Percentiles rank a stretch among this genome's conserved stretches.
These are phyloP conservation scores for Solanum paucissectum DNA, from an alignment of 257 asterid genomes.

Conservation along the genomic window DNA sequence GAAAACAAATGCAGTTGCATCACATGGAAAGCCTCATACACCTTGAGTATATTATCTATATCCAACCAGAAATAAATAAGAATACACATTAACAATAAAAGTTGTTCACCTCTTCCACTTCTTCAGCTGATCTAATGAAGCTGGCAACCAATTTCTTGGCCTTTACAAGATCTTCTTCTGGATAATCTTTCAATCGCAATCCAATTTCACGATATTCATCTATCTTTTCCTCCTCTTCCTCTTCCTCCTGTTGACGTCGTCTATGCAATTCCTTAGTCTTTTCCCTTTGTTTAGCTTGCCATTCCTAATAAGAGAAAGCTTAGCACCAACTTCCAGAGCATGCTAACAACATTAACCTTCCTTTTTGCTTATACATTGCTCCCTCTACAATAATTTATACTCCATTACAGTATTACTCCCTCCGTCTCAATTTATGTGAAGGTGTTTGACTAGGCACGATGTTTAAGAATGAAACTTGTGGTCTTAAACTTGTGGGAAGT, in stretches of 20 bases:
- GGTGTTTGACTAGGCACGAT: not conserved
- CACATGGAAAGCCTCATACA: not conserved
- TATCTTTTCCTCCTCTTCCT: conserved; percentile 72
- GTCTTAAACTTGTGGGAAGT: not conserved
- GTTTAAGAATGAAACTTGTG: not conserved
- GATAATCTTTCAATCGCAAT: conserved; percentile 48
- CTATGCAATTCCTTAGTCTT: conserved; percentile 72
- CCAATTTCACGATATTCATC: conserved; percentile 83
- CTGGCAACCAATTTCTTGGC: conserved; percentile 85
- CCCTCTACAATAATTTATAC: not conserved
- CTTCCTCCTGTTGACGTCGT: conserved; percentile 58
- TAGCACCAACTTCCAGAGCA: conserved; percentile 1
- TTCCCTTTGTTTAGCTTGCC: conserved; percentile 94
- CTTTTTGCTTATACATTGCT: not conserved
- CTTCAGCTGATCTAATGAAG: conserved; percentile 87
- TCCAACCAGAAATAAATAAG: not conserved
- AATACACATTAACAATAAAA: not conserved
- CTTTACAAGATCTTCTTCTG: conserved; percentile 54
- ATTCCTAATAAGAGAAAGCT: conserved; percentile 49
- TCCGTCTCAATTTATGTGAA: not conserved
- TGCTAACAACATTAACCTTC: not conserved
- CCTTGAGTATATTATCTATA: not conserved
- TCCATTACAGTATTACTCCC: not conserved
- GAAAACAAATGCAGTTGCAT: not conserved
- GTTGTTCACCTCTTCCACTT: conserved; percentile 71